Conservation (phyloP, 352 stramenopile species). For the Phytophthora quininea region DNA sequence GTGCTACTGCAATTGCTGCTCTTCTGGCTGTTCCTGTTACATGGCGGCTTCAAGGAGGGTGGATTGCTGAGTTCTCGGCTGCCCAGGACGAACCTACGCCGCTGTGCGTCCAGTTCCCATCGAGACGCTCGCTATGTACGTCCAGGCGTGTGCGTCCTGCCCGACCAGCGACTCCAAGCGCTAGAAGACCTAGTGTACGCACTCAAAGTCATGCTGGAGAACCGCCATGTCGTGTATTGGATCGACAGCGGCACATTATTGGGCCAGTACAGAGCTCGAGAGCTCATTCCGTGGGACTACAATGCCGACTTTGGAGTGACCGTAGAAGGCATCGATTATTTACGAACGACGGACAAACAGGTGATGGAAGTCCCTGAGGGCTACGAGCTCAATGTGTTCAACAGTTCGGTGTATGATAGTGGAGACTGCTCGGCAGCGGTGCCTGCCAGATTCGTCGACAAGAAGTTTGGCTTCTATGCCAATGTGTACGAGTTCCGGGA, state of each 20-base stretch:
- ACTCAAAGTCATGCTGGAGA: conserved; percentile 43
- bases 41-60: conserved; percentile 24
- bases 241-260: conserved; percentile 62
- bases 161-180: conserved; percentile 34
- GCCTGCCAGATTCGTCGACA: conserved; percentile 53
- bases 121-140: conserved; percentile 48
- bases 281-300: conserved; percentile 58
- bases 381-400: conserved; percentile 50
- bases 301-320: conserved; percentile 55
- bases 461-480: conserved; percentile 54
- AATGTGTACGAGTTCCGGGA: conserved; percentile 56
- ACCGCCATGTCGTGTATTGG: conserved; percentile 48
- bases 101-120: conserved; percentile 40
- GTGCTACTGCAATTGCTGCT: conserved; percentile 40
- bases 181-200: conserved; percentile 49
- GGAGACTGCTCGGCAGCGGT: conserved; percentile 35
- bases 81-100: conserved; percentile 32
- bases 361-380: conserved; percentile 35
- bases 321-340: conserved; percentile 20
- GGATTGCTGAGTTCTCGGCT: conserved; percentile 15
- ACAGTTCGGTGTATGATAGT: conserved; percentile 42
- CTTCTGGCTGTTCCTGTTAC: conserved; percentile 47
- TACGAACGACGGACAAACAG: conserved; percentile 22
- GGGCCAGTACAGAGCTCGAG: conserved; percentile 49
- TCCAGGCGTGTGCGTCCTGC: conserved; percentile 38